phyloP scores from a whole-genome alignment of 129 eudicot genomes.

The Saposhnikovia divaricata region DNA sequence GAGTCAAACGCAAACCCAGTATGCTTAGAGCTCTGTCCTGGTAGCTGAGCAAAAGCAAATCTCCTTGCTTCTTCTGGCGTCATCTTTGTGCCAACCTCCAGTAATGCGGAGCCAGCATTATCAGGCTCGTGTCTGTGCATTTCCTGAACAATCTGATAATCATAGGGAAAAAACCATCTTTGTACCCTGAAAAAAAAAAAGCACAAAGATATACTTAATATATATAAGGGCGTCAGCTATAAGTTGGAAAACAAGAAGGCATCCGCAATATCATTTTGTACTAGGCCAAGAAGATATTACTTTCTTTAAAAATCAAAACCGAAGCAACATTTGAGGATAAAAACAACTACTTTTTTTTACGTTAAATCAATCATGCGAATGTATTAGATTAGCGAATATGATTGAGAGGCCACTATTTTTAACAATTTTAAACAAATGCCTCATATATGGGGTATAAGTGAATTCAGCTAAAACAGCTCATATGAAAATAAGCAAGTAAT shows the following conservation, averaged over 20 bases:
- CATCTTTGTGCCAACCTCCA: constrained; percentile 47
- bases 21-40: constrained; percentile 75
- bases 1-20: constrained; percentile 98
- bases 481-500: neutral
- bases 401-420: neutral
- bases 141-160: constrained; percentile 89
- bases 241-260: neutral
- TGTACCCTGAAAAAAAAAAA: constrained; percentile 47
- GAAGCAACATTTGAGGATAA: neutral
- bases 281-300: neutral
- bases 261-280: neutral
- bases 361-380: neutral
- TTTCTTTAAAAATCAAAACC: neutral
- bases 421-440: neutral
- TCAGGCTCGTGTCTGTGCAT: constrained; percentile 78
- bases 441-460: neutral
- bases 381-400: neutral
- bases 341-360: neutral
- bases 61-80: constrained; percentile 85
- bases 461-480: neutral
- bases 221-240: neutral
- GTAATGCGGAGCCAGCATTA: constrained; percentile 48
- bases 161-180: constrained; percentile 91
- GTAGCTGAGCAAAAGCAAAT: constrained; percentile 75
- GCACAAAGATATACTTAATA: neutral